These are phyloP conservation scores for Pseudogymnoascus sp. DNA, from an alignment of 2,329 filamentous ascomycete species.

Conservation along the genomic window DNA sequence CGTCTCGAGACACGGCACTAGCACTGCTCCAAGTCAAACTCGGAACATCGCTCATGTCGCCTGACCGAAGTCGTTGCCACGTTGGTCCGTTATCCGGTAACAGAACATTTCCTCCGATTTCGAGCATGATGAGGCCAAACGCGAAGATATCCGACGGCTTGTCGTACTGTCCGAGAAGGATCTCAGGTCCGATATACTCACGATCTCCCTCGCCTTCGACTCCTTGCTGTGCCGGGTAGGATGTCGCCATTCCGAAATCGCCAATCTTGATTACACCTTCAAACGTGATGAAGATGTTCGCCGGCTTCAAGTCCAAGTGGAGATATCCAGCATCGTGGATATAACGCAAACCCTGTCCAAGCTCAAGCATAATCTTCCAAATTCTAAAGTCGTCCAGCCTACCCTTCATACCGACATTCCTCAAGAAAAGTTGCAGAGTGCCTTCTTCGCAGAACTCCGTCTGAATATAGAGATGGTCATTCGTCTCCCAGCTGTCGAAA, in stretches of 20 bases:
- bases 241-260: constrained; percentile 76
- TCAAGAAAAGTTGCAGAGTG: constrained; percentile 77
- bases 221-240: constrained; percentile 66
- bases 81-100: constrained; percentile 87
- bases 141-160: constrained; percentile 92
- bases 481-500: constrained; percentile 80
- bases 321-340: constrained; percentile 86
- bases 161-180: constrained; percentile 77
- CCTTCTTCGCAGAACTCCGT: constrained; percentile 96
- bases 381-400: constrained; percentile 94
- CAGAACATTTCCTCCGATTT: constrained; percentile 88
- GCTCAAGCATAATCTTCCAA: constrained; percentile 92
- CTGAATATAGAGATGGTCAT: constrained; percentile 86
- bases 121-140: constrained; percentile 86
- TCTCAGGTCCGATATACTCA: constrained; percentile 92
- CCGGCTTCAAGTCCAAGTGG: constrained; percentile 78
- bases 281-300: constrained; percentile 75
- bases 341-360: constrained; percentile 77
- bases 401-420: constrained; percentile 73
- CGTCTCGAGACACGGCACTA: constrained; percentile 65
- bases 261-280: constrained; percentile 78
- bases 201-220: constrained; percentile 92
- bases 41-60: constrained; percentile 82
- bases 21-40: constrained; percentile 76
- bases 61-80: constrained; percentile 84